phyloP scores from a whole-genome alignment of 2,329 filamentous ascomycete species.

The Pseudohalonectria lignicola region DNA sequence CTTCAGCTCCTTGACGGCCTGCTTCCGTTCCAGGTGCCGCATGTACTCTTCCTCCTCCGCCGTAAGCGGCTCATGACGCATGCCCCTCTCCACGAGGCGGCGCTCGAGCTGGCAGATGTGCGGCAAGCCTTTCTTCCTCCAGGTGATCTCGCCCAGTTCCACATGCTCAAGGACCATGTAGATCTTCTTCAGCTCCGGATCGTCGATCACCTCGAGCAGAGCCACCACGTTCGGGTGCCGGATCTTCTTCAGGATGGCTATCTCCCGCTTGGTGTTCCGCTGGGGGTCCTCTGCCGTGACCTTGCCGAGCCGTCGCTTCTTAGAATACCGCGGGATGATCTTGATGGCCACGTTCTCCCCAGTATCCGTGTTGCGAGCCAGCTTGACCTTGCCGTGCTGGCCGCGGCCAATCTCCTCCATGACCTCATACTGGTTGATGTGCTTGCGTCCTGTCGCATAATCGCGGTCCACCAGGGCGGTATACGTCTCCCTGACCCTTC shows the following conservation, averaged over 20 bases:
- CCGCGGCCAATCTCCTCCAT: slow-evolving; percentile 92
- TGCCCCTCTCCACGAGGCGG: slow-evolving; percentile 64
- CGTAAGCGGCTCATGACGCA: slow-evolving; percentile 45
- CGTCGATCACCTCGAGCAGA: slow-evolving; percentile 92
- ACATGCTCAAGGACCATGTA: slow-evolving; percentile 97
- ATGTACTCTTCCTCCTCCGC: slow-evolving; percentile 51
- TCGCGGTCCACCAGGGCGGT: slow-evolving; percentile 87
- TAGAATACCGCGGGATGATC: slow-evolving; percentile 93
- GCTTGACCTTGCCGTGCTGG: slow-evolving; percentile 95
- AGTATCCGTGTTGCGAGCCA: slow-evolving; percentile 70
- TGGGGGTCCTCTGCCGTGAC: slow-evolving; percentile 54
- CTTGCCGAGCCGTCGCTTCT: slow-evolving; percentile 81
- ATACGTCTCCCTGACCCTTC: slow-evolving; percentile 76
- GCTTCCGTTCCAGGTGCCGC: slow-evolving; percentile 46
- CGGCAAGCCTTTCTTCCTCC: slow-evolving; percentile 79
- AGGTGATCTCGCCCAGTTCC: slow-evolving; percentile 85
- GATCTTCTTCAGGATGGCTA: slow-evolving; percentile 97
- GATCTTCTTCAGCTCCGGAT: slow-evolving; percentile 91
- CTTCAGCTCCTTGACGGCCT: slow-evolving; percentile 45
- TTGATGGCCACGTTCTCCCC: slow-evolving; percentile 88
- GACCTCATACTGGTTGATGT: slow-evolving; percentile 97
- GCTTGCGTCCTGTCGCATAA: slow-evolving; percentile 78
- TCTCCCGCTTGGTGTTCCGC: slow-evolving; percentile 87
- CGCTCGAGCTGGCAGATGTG: slow-evolving; percentile 79
- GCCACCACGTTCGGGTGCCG: slow-evolving; percentile 95